These are phyloP conservation scores for Oemleria cerasiformis DNA, from an alignment of 306 rosid species.

Conservation along the genomic window DNA sequence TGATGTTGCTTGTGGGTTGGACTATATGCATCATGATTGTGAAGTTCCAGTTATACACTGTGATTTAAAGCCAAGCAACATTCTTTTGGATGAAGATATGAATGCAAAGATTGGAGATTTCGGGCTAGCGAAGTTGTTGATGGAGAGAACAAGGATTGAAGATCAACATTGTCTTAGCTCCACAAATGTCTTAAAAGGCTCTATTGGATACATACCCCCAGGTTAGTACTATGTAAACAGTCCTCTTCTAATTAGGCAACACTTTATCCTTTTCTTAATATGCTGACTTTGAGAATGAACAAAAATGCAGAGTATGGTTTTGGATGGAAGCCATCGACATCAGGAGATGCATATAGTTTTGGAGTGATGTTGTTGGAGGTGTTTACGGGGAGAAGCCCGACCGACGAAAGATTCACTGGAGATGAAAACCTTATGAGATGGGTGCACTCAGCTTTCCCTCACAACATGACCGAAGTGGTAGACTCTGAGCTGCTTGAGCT, in stretches of 20 bases:
- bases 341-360: conserved; percentile 73
- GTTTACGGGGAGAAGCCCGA: conserved; percentile 55
- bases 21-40: conserved; percentile 62
- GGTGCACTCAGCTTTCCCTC: conserved; percentile 43
- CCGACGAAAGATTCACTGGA: conserved; percentile 46
- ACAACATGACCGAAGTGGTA: conserved; percentile 31
- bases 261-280: neutral
- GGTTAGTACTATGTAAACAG: conserved; percentile 27
- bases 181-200: conserved; percentile 54
- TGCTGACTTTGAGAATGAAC: neutral
- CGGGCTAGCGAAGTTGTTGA: conserved; percentile 57
- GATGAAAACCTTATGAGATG: conserved; percentile 47
- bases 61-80: conserved; percentile 75
- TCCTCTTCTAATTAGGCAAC: neutral
- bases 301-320: conserved; percentile 58
- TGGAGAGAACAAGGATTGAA: conserved; percentile 28
- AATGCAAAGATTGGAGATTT: conserved; percentile 78
- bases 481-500: conserved; percentile 38
- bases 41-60: conserved; percentile 68
- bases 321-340: conserved; percentile 52
- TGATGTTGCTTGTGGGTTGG: conserved; percentile 57
- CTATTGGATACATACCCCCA: conserved; percentile 86
- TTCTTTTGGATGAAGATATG: conserved; percentile 55
- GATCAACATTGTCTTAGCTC: conserved; percentile 36
- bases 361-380: conserved; percentile 62